A percentile compares a stretch with the other conserved stretches of the same genome.
Conservation (phyloP, 306 rosid species). For the Begonia loranthoides region DNA sequence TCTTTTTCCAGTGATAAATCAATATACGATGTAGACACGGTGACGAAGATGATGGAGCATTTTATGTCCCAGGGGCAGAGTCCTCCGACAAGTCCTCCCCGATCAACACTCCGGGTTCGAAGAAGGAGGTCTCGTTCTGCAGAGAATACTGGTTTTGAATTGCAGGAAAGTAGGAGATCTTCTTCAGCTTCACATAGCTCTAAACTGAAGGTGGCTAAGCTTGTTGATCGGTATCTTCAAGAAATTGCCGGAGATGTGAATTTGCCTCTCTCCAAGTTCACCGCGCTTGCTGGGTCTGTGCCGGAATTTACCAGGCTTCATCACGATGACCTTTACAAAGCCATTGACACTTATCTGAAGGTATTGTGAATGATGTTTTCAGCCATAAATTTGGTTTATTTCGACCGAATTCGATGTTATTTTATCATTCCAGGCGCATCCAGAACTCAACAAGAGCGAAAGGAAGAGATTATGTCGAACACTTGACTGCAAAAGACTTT, state of each 20-base stretch:
- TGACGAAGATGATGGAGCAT: conserved; percentile 62
- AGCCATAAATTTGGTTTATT: not conserved
- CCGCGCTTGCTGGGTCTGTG: conserved; percentile 83
- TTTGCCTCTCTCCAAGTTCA: conserved; percentile 80
- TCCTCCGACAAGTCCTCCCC: conserved; percentile 44
- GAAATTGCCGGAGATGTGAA: conserved; percentile 37
- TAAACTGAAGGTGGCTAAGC: no score
- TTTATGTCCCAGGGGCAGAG: conserved; percentile 54
- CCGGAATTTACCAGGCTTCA: conserved; percentile 83
- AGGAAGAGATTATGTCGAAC: conserved; percentile 87
- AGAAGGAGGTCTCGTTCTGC: conserved; percentile 22
- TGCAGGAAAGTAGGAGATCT: no score
- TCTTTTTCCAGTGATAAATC: conserved; percentile 26
- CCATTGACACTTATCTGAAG: conserved; percentile 82
- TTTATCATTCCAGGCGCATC: conserved; percentile 55
- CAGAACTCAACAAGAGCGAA: conserved; percentile 81
- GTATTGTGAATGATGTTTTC: conserved; percentile 14
- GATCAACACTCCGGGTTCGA: conserved; percentile 28
- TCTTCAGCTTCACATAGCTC: no score
- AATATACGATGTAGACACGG: conserved; percentile 63
- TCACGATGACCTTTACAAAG: conserved; percentile 88
- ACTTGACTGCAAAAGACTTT: conserved; percentile 92
- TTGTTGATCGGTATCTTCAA: no score
- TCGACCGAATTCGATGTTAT: no score
- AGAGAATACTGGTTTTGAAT: no score